Percentiles rank a stretch among this genome's conserved stretches.
Conservation (phyloP, 768 basidiomycete species). For the Exsudoporus frostii region DNA sequence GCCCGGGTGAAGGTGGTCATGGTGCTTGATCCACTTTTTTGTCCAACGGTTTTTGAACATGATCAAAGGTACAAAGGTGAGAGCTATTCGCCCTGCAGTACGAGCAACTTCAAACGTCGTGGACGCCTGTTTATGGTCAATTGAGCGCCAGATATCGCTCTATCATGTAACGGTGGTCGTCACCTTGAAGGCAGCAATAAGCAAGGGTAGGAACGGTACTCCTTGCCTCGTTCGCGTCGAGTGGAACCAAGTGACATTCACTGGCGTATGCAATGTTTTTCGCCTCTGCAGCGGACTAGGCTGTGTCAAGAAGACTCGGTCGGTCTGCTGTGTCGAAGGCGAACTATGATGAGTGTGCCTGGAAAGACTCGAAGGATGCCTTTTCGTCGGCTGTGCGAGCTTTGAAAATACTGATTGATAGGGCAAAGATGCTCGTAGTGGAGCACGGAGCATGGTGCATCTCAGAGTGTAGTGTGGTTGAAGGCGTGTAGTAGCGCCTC, state of each 20-base stretch:
- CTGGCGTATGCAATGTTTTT: background rate
- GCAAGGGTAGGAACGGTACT: constrained; percentile 42
- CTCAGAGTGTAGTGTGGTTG: constrained; percentile 1
- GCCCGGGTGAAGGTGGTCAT: constrained; percentile 34
- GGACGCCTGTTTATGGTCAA: constrained; percentile 51
- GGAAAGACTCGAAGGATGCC: background rate
- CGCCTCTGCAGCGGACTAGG: background rate
- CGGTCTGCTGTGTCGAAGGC: background rate
- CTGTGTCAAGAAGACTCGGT: constrained; percentile 7
- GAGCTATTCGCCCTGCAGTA: constrained; percentile 64
- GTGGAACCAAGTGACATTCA: constrained; percentile 35
- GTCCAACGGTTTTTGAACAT: constrained; percentile 56
- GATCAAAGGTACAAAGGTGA: constrained; percentile 73
- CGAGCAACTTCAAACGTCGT: constrained; percentile 69
- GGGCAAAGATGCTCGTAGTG: constrained; percentile 5
- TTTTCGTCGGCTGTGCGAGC: background rate
- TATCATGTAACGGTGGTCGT: background rate
- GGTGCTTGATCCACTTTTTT: constrained; percentile 47
- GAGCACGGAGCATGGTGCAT: constrained; percentile 57
- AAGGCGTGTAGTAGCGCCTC: constrained; percentile 3
- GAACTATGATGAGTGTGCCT: background rate
- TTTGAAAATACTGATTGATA: background rate
- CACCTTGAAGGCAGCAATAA: constrained; percentile 65
- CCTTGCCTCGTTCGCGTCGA: constrained; percentile 35
- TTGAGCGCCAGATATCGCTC: background rate